These are phyloP conservation scores for Penicillium canescens DNA, from an alignment of 495 filamentous ascomycete species.

Conservation along the genomic window DNA sequence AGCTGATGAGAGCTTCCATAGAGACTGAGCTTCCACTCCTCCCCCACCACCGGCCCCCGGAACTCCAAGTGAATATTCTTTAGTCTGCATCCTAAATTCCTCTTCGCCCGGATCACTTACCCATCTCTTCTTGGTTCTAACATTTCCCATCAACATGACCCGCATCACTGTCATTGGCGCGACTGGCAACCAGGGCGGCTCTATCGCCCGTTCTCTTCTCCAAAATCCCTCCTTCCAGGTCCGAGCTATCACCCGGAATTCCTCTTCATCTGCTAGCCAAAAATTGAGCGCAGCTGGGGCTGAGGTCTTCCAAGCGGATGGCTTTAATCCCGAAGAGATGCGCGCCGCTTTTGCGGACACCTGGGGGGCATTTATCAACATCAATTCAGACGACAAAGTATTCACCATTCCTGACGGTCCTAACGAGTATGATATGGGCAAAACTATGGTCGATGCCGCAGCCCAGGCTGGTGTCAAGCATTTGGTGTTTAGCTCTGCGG, in stretches of 20 bases:
- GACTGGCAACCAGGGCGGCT: slow-evolving; percentile 45
- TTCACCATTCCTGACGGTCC: slow-evolving; percentile 18
- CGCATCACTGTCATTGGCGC: too few species aligned
- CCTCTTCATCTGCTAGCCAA: slow-evolving; percentile 36
- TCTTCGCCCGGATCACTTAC: too few species aligned
- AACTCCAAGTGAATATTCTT: too few species aligned
- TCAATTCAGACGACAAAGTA: slow-evolving; percentile 29
- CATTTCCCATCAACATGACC: too few species aligned
- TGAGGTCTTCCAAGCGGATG: slow-evolving; percentile 46
- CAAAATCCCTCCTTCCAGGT: slow-evolving; percentile 33
- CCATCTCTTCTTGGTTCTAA: too few species aligned
- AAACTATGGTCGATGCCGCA: slow-evolving; percentile 26
- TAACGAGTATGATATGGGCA: slow-evolving; percentile 32
- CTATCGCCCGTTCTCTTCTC: slow-evolving; percentile 37
- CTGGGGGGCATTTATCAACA: slow-evolving; percentile 35
- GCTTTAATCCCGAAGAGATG: slow-evolving; percentile 31
- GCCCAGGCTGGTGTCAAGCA: slow-evolving; percentile 23
- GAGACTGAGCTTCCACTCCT: too few species aligned
- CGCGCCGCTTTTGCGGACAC: slow-evolving; percentile 20
- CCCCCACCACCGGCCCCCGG: too few species aligned
- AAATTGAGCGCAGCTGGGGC: slow-evolving; percentile 40
- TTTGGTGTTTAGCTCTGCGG: slow-evolving; percentile 26
- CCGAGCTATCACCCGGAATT: slow-evolving; percentile 39
- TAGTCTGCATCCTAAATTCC: too few species aligned
- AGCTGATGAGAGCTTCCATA: too few species aligned